Evolutionary conservation across 352 stramenopile genomes (phyloP).

Genomic region (Pythium scleroteichum): DNA sequence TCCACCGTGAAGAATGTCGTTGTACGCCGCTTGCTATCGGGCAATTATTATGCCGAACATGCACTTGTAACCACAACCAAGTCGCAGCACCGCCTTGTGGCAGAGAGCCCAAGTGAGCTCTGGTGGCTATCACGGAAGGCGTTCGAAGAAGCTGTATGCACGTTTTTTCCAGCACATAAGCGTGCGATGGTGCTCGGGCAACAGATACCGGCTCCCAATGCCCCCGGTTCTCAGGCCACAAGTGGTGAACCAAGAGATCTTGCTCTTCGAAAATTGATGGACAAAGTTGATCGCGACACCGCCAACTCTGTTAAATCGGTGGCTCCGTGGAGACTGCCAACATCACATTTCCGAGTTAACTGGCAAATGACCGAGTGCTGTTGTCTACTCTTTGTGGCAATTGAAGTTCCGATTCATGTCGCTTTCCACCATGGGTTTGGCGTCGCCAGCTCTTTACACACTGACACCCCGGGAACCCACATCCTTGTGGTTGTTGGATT

Average conservation of each 20-base stretch:
- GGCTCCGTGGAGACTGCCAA: constrained; percentile 17
- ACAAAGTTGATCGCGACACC: constrained; percentile 22
- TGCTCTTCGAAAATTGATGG: constrained; percentile 22
- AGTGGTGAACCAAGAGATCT: constrained; percentile 14
- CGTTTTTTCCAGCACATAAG: constrained; percentile 18
- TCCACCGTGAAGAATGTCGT: constrained; percentile 6
- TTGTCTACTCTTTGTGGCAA: constrained; percentile 14
- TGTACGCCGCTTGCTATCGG: constrained; percentile 7
- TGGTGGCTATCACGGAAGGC: constrained; percentile 26
- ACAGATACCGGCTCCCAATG: neutral
- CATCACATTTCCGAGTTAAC: constrained; percentile 12
- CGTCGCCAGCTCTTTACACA: neutral
- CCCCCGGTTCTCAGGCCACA: neutral
- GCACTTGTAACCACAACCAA: constrained; percentile 5
- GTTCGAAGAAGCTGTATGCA: constrained; percentile 17
- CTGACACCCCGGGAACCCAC: neutral
- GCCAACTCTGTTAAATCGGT: constrained; percentile 29
- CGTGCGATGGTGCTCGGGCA: constrained; percentile 1
- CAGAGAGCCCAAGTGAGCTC: constrained; percentile 29
- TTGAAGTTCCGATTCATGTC: constrained; percentile 26
- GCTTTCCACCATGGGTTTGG: constrained; percentile 29
- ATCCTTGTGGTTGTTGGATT: constrained; percentile 13
- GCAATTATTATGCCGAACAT: constrained; percentile 21
- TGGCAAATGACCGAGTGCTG: constrained; percentile 8
- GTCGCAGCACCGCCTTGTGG: constrained; percentile 21